Evolutionary conservation across 1,139 yeast genomes (phyloP).

Genomic region (Zygosaccharomyces sapae): DNA sequence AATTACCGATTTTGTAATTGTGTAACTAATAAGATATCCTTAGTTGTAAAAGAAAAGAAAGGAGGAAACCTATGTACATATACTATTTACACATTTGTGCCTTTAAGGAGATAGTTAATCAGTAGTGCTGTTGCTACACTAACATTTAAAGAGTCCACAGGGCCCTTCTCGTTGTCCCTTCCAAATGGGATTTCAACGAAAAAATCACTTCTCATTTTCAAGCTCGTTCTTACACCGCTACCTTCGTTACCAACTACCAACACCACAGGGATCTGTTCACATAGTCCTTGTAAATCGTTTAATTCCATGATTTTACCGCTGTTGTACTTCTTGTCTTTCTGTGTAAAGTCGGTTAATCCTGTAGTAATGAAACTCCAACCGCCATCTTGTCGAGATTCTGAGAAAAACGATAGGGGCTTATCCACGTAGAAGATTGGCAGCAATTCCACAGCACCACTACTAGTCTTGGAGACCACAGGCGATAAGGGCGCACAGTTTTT

Average conservation of each 20-base stretch:
- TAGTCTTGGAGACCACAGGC: conserved; percentile 73
- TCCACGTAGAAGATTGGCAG: conserved; percentile 56
- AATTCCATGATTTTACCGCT: conserved; percentile 40
- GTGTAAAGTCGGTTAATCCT: conserved; percentile 14
- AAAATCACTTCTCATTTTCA: conserved; percentile 61
- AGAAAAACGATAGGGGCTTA: conserved; percentile 61
- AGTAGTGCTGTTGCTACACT: conserved; percentile 82
- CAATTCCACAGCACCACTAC: conserved; percentile 85
- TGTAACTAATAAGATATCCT: not conserved
- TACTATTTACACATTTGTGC: not conserved
- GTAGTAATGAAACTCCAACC: conserved; percentile 80
- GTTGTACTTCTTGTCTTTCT: conserved; percentile 17
- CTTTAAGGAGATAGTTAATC: conserved; percentile 42
- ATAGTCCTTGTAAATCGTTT: conserved; percentile 43
- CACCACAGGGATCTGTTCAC: conserved; percentile 54
- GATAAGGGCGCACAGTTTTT: conserved; percentile 64
- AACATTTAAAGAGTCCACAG: conserved; percentile 83
- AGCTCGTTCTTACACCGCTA: conserved; percentile 65
- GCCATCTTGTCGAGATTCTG: conserved; percentile 44
- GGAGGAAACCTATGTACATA: not conserved
- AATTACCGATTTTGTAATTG: not conserved
- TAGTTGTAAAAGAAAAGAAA: not conserved
- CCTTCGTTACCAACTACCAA: conserved; percentile 86
- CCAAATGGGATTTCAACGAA: conserved; percentile 48
- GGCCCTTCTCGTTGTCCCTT: conserved; percentile 36